phyloP scores from a whole-genome alignment of 2,329 filamentous ascomycete species.

The Trichoderma sp. region DNA sequence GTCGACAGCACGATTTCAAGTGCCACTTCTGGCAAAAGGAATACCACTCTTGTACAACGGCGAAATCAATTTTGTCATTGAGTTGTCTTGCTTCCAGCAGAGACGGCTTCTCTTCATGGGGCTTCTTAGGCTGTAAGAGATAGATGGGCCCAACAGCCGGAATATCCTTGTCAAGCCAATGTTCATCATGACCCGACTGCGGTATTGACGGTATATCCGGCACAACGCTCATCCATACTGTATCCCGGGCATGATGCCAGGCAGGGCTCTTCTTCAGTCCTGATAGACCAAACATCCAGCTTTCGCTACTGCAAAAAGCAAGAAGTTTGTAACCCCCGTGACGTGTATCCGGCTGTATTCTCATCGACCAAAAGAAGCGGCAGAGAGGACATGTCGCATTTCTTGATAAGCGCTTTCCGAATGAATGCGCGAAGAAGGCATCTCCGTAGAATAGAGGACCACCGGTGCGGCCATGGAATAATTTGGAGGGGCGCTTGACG shows the following conservation, averaged over 20 bases:
- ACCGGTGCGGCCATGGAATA: background rate
- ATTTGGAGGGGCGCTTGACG: background rate
- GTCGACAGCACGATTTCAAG: background rate
- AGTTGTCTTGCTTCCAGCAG: conserved; percentile 10
- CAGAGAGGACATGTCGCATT: conserved; percentile 4
- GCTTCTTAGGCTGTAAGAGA: background rate
- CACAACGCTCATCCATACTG: conserved; percentile 26
- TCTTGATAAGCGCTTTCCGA: conserved; percentile 10
- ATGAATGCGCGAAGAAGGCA: conserved; percentile 24
- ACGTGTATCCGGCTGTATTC: background rate
- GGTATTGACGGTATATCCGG: conserved; percentile 15
- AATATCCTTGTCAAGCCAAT: conserved; percentile 24
- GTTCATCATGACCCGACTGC: conserved; percentile 5
- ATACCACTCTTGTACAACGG: conserved; percentile 10
- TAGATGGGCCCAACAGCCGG: conserved; percentile 25
- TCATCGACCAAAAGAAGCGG: conserved; percentile 19
- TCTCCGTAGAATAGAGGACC: conserved; percentile 22
- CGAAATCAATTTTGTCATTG: background rate
- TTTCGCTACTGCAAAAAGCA: conserved; percentile 26
- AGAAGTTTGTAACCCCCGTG: conserved; percentile 23
- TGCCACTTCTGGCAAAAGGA: conserved; percentile 14
- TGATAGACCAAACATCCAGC: conserved; percentile 12
- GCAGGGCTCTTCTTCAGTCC: conserved; percentile 12
- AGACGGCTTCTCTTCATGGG: background rate
- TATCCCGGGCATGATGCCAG: conserved; percentile 13